These are phyloP conservation scores for Coprinopsis sp. DNA, from an alignment of 768 basidiomycete genomes.

Conservation along the genomic window DNA sequence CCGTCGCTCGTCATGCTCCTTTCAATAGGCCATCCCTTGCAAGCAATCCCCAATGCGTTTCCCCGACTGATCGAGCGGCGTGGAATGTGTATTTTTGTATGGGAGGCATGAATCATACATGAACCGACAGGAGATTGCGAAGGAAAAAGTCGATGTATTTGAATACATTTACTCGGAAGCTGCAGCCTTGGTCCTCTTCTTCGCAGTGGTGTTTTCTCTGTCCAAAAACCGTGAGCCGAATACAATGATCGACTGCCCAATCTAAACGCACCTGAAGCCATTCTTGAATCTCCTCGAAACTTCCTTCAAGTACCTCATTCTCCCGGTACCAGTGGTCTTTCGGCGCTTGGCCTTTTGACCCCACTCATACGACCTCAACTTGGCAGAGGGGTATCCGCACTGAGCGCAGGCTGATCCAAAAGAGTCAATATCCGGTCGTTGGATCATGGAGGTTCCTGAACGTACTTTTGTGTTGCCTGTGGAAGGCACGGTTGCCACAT, in stretches of 20 bases:
- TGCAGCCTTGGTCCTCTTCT: conserved; percentile 69
- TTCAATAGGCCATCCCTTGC: too few relatives aligned
- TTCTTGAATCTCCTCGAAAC: conserved; percentile 98
- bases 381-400: conserved; percentile 96
- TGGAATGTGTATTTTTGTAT: conserved; percentile 6
- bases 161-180: conserved; percentile 32
- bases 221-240: neutral
- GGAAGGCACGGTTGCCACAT: conserved; percentile 93
- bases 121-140: too few relatives aligned
- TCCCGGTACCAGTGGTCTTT: conserved; percentile 98
- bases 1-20: too few relatives aligned
- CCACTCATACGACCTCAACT: conserved; percentile 96
- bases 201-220: conserved; percentile 89
- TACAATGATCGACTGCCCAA: neutral
- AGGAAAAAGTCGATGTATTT: conserved; percentile 1
- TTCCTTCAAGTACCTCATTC: conserved; percentile 90
- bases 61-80: too few relatives aligned
- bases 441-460: conserved; percentile 5
- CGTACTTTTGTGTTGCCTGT: conserved; percentile 97
- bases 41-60: too few relatives aligned
- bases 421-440: neutral
- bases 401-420: conserved; percentile 73
- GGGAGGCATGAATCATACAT: conserved; percentile 5
- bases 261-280: conserved; percentile 80
- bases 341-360: conserved; percentile 98